Percentiles rank a stretch among this genome's conserved stretches.
Evolutionary conservation across 805 yeast species (phyloP).

Genomic region (Candida odintsovae): DNA sequence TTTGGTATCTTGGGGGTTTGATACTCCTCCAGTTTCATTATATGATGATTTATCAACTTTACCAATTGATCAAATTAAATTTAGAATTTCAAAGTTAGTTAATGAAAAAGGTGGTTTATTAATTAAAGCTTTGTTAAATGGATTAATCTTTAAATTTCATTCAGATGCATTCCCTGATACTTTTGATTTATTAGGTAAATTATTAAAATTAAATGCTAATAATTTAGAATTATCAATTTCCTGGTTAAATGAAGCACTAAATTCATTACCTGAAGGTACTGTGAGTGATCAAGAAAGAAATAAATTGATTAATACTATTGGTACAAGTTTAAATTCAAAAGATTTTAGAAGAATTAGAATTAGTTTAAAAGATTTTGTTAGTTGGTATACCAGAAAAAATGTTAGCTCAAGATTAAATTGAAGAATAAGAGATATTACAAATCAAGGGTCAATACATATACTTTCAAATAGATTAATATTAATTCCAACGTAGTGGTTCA

Average conservation of each 20-base stretch:
- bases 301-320: slow-evolving; percentile 52
- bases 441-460: too few relatives aligned
- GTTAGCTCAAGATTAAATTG: slow-evolving; percentile 39
- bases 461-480: too few relatives aligned
- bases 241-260: slow-evolving; percentile 59
- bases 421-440: not conserved
- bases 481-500: too few relatives aligned
- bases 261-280: slow-evolving; percentile 52
- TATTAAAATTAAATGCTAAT: slow-evolving; percentile 42
- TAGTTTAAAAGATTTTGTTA: slow-evolving; percentile 69
- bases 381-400: slow-evolving; percentile 78
- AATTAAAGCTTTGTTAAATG: slow-evolving; percentile 48
- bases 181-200: slow-evolving; percentile 63
- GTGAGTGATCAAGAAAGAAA: slow-evolving; percentile 64
- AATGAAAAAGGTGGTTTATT: slow-evolving; percentile 52
- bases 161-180: slow-evolving; percentile 67
- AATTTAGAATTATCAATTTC: slow-evolving; percentile 32
- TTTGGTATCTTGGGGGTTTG: slow-evolving; percentile 78
- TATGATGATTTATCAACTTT: slow-evolving; percentile 44
- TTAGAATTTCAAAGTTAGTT: slow-evolving; percentile 27
- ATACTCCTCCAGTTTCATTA: slow-evolving; percentile 71
- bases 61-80: slow-evolving; percentile 5
- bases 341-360: slow-evolving; percentile 71
- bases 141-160: slow-evolving; percentile 68
- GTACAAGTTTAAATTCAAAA: slow-evolving; percentile 56